Evolutionary conservation across 164 flowering plant genomes (phyloP).

Genomic region (Brasenia schreberi): DNA sequence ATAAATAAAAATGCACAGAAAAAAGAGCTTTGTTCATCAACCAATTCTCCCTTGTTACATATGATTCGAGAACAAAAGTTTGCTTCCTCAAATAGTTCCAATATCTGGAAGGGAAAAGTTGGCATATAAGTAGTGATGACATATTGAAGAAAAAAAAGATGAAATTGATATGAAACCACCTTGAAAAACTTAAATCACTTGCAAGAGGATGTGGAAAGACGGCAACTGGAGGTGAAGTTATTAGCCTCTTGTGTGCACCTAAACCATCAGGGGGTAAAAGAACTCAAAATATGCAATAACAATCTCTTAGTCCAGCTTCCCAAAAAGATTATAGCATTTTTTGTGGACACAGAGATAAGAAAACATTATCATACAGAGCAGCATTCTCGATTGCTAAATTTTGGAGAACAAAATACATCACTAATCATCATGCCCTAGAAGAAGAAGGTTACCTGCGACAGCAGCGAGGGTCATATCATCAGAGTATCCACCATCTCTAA

Average conservation of each 20-base stretch:
- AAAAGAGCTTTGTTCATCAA: constrained; percentile 87
- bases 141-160: neutral
- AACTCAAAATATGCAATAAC: too few relatives aligned
- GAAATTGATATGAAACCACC: constrained; percentile 26
- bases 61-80: constrained; percentile 93
- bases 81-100: constrained; percentile 99
- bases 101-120: constrained; percentile 36
- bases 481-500: constrained; percentile 89
- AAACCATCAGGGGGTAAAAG: neutral
- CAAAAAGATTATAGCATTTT: too few relatives aligned
- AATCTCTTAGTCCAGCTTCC: too few relatives aligned
- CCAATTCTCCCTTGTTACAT: constrained; percentile 60
- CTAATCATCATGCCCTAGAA: too few relatives aligned
- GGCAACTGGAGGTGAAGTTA: constrained; percentile 91
- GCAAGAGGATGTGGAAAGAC: constrained; percentile 96
- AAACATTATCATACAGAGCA: too few relatives aligned
- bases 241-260: constrained; percentile 87
- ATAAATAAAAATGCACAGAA: constrained; percentile 73
- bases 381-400: too few relatives aligned
- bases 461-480: constrained; percentile 99
- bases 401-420: too few relatives aligned
- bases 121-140: neutral
- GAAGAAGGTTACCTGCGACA: constrained; percentile 45
- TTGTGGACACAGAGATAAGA: too few relatives aligned
- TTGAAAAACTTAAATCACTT: constrained; percentile 76